phyloP scores from a whole-genome alignment of 164 flowering plant species.

The Magnolia sinica region DNA sequence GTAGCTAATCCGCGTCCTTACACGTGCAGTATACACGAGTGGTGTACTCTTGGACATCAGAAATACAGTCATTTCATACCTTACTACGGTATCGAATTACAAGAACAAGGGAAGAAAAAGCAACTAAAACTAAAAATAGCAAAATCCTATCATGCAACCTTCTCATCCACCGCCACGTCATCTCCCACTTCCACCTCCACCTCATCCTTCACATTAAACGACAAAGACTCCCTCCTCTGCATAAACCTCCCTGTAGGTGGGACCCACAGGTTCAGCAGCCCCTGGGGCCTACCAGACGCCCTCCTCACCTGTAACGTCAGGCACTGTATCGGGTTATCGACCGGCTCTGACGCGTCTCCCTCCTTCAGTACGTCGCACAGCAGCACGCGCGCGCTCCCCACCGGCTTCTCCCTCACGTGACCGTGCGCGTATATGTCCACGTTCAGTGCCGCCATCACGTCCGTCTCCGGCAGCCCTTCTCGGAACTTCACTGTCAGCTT shows the following conservation, averaged over 20 bases:
- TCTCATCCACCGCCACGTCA: neutral
- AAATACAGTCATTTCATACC: too few relatives aligned
- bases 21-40: too few relatives aligned
- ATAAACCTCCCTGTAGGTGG: slow-evolving; percentile 42
- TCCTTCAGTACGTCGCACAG: slow-evolving; percentile 40
- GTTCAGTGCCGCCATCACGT: slow-evolving; percentile 37
- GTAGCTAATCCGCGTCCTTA: too few relatives aligned
- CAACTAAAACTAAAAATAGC: too few relatives aligned
- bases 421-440: slow-evolving; percentile 43
- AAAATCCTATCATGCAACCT: neutral
- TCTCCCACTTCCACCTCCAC: slow-evolving; percentile 8
- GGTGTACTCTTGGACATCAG: too few relatives aligned
- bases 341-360: slow-evolving; percentile 32
- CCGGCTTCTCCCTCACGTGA: slow-evolving; percentile 40
- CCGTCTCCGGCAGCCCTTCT: slow-evolving; percentile 19
- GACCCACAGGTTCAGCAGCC: slow-evolving; percentile 41
- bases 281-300: slow-evolving; percentile 40
- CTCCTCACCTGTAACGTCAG: slow-evolving; percentile 39
- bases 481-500: slow-evolving; percentile 32
- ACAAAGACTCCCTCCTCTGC: slow-evolving; percentile 31
- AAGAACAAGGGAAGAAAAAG: too few relatives aligned
- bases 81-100: too few relatives aligned
- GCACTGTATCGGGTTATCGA: slow-evolving; percentile 44
- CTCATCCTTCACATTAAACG: slow-evolving; percentile 23
- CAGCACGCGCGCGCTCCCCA: slow-evolving; percentile 42